Evolutionary conservation across 805 yeast species (phyloP).

Genomic region (Diddensiella caesifluorescens): DNA sequence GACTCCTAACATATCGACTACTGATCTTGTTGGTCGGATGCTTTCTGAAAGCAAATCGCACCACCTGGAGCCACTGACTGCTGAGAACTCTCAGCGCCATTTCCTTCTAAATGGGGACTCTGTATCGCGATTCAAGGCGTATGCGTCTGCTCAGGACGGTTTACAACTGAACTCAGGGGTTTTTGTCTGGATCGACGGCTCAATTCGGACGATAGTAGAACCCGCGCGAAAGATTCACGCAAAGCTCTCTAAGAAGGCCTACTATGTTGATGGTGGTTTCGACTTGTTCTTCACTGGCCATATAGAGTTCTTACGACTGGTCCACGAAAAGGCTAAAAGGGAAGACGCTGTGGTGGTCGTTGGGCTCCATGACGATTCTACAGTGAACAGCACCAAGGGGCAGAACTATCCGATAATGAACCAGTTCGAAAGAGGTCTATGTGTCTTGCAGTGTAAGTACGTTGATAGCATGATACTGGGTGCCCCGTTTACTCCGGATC

Average conservation of each 20-base stretch:
- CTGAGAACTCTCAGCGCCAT: conserved; percentile 22
- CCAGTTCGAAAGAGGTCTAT: conserved; percentile 73
- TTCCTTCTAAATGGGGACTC: conserved; percentile 34
- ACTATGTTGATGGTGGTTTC: conserved; percentile 77
- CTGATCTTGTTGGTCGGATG: conserved; percentile 90
- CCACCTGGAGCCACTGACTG: conserved; percentile 38
- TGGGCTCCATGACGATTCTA: conserved; percentile 60
- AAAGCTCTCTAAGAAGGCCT: conserved; percentile 26
- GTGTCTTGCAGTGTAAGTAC: conserved; percentile 81
- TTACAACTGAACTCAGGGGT: conserved; percentile 54
- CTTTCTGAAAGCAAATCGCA: conserved; percentile 55
- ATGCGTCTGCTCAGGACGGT: conserved; percentile 65
- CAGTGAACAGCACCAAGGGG: conserved; percentile 53
- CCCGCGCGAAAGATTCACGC: conserved; percentile 14
- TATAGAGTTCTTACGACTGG: conserved; percentile 59
- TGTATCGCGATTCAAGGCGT: conserved; percentile 42
- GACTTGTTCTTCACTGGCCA: conserved; percentile 94
- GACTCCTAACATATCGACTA: conserved; percentile 90
- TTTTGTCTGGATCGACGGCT: conserved; percentile 33
- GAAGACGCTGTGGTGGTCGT: conserved; percentile 49
- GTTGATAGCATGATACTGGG: conserved; percentile 75
- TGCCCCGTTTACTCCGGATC: conserved; percentile 53
- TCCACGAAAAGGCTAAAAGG: conserved; percentile 37
- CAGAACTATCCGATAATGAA: conserved; percentile 80
- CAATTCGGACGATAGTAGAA: conserved; percentile 24